phyloP scores from a whole-genome alignment of 306 rosid species.

The Abrus pulchellus region DNA sequence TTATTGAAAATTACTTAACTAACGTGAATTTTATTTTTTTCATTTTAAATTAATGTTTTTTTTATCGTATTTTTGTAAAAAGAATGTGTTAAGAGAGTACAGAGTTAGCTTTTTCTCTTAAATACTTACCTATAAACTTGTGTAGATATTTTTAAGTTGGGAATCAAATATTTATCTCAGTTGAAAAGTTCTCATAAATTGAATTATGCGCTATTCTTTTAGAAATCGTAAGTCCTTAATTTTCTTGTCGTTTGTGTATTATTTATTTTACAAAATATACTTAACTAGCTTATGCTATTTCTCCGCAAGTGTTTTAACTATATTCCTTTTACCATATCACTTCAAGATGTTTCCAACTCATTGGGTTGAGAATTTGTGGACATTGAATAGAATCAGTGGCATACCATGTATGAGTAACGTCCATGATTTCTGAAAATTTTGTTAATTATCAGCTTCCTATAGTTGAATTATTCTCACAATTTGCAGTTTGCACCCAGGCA shows the following conservation, averaged over 20 bases:
- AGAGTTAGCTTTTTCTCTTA: too few species aligned
- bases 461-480: slow-evolving; percentile 41
- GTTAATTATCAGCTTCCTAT: slow-evolving; percentile 23
- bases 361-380: not conserved
- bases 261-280: not conserved
- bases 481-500: slow-evolving; percentile 52
- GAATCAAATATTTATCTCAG: not conserved
- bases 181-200: not conserved
- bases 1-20: too few species aligned
- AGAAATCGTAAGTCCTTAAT: not conserved
- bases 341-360: slow-evolving; percentile 16
- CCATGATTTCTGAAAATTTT: slow-evolving; percentile 31
- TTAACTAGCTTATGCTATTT: slow-evolving; percentile 18
- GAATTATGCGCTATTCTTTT: not conserved
- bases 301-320: not conserved
- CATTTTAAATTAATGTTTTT: too few species aligned
- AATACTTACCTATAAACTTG: too few species aligned
- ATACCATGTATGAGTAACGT: not conserved
- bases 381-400: not conserved
- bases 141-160: not conserved
- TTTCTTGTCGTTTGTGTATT: not conserved
- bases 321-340: slow-evolving; percentile 2
- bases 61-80: too few species aligned
- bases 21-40: too few species aligned
- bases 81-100: too few species aligned